Evolutionary conservation across 2,329 filamentous ascomycete genomes (phyloP).

Genomic region (Fusarium falciforme): DNA sequence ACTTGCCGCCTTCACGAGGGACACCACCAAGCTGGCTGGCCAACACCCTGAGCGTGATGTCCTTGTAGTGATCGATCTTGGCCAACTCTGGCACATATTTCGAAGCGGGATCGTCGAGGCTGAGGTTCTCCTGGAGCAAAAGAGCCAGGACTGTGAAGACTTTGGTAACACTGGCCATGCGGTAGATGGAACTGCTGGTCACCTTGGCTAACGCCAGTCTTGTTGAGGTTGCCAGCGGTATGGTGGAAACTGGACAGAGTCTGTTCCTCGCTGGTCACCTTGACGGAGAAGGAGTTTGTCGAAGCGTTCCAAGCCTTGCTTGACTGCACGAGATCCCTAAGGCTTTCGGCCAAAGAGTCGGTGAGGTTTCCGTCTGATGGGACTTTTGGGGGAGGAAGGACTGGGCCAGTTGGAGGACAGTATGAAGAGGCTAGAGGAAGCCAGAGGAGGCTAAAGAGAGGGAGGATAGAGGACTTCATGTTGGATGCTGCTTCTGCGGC

Average conservation of each 20-base stretch:
- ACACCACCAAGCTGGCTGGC: not conserved
- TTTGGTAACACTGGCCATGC: not conserved
- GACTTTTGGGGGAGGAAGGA: not conserved
- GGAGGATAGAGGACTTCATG: not conserved
- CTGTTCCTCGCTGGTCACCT: not conserved
- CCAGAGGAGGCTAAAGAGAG: not conserved
- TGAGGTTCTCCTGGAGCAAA: not conserved
- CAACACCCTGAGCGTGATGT: not conserved
- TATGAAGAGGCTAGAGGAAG: not conserved
- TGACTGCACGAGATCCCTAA: not conserved
- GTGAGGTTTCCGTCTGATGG: not conserved
- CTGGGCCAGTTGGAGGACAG: not conserved
- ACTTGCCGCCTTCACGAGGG: not conserved
- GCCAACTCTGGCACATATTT: not conserved
- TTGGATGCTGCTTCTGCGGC: not conserved
- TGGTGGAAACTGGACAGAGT: not conserved
- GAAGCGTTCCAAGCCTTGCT: not conserved
- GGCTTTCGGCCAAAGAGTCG: not conserved
- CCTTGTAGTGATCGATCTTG: not conserved
- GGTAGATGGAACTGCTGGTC: not conserved
- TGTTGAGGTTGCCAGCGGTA: not conserved
- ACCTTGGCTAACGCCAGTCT: not conserved
- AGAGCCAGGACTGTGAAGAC: not conserved
- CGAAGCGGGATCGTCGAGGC: not conserved
- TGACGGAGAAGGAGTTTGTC: not conserved